Evolutionary conservation across 2,329 filamentous ascomycete genomes (phyloP).

Genomic region (Sphaerulina vaccinii): DNA sequence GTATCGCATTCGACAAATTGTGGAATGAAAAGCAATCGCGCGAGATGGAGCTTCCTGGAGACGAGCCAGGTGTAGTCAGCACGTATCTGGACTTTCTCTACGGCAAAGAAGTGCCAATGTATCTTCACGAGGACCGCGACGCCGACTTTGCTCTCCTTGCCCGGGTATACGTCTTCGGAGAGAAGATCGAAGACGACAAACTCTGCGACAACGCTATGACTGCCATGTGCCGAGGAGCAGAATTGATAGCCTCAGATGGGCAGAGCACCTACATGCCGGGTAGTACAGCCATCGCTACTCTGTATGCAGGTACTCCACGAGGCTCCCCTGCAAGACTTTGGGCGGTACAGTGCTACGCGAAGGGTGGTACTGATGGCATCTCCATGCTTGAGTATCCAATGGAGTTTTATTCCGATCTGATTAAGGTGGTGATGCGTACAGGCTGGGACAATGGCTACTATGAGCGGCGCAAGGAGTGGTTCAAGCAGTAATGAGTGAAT

Average conservation of each 20-base stretch:
- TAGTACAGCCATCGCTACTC: background rate
- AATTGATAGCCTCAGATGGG: background rate
- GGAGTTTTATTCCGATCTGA: too few relatives aligned
- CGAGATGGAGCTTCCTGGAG: slow-evolving; percentile 9
- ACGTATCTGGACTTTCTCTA: slow-evolving; percentile 12
- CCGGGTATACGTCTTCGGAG: slow-evolving; percentile 9
- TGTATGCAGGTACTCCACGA: background rate
- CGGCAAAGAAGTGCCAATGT: background rate
- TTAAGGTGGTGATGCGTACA: too few relatives aligned
- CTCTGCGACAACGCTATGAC: slow-evolving; percentile 5
- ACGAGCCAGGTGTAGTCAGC: slow-evolving; percentile 2
- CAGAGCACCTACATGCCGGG: background rate
- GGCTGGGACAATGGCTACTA: background rate
- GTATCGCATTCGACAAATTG: slow-evolving; percentile 2
- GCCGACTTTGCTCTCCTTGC: background rate
- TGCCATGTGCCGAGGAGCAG: background rate
- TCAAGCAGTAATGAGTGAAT: background rate
- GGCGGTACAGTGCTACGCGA: too few relatives aligned
- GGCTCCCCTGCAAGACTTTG: too few relatives aligned
- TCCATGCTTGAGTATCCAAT: too few relatives aligned
- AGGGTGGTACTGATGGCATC: too few relatives aligned
- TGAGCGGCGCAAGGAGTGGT: background rate
- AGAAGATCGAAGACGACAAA: slow-evolving; percentile 10
- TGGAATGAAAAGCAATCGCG: slow-evolving; percentile 11
- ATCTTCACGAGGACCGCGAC: background rate